Conservation (phyloP, 2,329 filamentous ascomycete species). For the Mycosphaerella sp. region DNA sequence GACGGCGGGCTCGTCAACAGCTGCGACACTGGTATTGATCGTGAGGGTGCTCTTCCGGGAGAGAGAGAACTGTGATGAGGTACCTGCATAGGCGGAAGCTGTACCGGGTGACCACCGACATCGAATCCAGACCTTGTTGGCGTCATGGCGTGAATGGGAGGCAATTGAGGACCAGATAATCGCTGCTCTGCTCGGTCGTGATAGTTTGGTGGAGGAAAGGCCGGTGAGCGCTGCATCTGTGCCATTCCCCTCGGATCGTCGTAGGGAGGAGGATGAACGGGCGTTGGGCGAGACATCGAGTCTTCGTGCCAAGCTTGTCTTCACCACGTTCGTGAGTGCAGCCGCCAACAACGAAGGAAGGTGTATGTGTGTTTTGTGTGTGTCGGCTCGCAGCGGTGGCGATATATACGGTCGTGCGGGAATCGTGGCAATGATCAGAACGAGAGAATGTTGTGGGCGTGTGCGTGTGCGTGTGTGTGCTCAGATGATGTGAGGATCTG, state of each 20-base stretch:
- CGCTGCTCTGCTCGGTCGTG: conserved; percentile 37
- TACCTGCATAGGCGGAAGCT: conserved; percentile 37
- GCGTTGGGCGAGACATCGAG: conserved; percentile 31
- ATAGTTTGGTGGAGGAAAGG: conserved; percentile 38
- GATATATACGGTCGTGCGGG: background rate
- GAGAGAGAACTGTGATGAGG: conserved; percentile 33
- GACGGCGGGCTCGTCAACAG: conserved; percentile 31
- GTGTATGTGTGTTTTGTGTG: background rate
- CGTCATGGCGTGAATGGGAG: conserved; percentile 31
- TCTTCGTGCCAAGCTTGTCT: background rate
- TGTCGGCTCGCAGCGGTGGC: background rate
- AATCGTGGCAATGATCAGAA: background rate
- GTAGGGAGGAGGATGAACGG: conserved; percentile 39
- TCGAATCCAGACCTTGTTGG: conserved; percentile 11
- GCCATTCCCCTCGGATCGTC: conserved; percentile 39
- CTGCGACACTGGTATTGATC: conserved; percentile 23
- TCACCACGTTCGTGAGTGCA: background rate
- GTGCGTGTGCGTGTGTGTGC: too few species aligned
- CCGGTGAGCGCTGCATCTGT: conserved; percentile 41
- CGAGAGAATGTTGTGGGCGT: conserved; percentile 3
- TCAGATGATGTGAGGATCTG: conserved; percentile 5
- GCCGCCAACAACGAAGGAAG: too few species aligned
- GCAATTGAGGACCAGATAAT: conserved; percentile 34
- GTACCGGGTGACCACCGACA: conserved; percentile 19
- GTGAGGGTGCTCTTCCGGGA: conserved; percentile 11